These are phyloP conservation scores for Coemansia sp. DNA, from an alignment of 192 early-diverging fungal species.

Conservation along the genomic window DNA sequence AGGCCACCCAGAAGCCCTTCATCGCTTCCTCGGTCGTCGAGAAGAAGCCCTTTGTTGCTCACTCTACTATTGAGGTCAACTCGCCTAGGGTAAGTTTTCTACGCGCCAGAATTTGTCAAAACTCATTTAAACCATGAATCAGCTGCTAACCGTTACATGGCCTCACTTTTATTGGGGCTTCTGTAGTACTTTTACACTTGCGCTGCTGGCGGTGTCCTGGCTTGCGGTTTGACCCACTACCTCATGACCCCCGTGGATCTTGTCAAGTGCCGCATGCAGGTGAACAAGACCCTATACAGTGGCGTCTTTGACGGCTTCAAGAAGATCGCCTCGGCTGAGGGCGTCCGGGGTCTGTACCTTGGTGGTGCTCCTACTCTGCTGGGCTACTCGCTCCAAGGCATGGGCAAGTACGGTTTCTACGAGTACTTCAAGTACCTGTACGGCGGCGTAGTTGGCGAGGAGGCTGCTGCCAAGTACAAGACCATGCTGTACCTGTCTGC, in stretches of 20 bases:
- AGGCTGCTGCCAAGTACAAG: conserved; percentile 73
- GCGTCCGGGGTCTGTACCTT: conserved; percentile 69
- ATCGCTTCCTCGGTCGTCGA: conserved; percentile 49
- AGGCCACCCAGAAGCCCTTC: conserved; percentile 48
- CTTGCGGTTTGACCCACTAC: conserved; percentile 68
- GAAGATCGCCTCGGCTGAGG: conserved; percentile 61
- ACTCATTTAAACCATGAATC: neutral
- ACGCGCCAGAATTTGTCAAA: neutral
- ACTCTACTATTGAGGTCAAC: conserved; percentile 52
- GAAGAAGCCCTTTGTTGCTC: conserved; percentile 49
- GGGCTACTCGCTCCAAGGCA: conserved; percentile 83
- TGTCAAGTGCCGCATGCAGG: conserved; percentile 61
- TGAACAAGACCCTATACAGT: conserved; percentile 54
- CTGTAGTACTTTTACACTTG: conserved; percentile 63
- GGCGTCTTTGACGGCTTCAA: conserved; percentile 58
- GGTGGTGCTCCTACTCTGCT: conserved; percentile 76
- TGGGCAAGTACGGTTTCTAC: conserved; percentile 88
- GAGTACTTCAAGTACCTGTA: conserved; percentile 86
- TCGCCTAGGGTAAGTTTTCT: conserved; percentile 47
- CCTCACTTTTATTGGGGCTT: neutral
- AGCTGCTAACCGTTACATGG: neutral
- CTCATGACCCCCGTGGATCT: conserved; percentile 59
- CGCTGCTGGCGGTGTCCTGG: conserved; percentile 61
- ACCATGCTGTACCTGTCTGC: conserved; percentile 67
- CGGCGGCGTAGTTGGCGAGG: conserved; percentile 59